Base-by-base conservation (phyloP, 352 stramenopile genomes). In the Phytophthora constricta region DNA sequence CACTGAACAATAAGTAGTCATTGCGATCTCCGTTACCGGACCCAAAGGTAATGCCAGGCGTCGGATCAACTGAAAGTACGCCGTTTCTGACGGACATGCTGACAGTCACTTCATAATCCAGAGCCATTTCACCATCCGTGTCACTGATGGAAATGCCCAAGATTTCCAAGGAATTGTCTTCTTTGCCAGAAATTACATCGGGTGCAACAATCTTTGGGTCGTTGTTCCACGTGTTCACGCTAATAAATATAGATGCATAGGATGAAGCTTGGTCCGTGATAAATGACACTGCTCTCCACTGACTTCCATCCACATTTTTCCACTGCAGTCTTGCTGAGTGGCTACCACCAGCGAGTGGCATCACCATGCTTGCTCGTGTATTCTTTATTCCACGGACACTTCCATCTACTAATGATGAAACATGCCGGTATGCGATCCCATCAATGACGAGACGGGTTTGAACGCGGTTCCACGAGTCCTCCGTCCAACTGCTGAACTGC, bases 371-470 rank as follows among this genome's bases (percentile, higher is more conserved):
- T 16, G 86, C 86, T 54, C 60, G 80, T 25, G 82, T 73, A 63
- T 90, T 82, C 65, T 92, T 90, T 23, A 92, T 91, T 13, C 84
- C 84, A 51, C 82, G 82, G 58, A 93, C 73, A 56, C 56, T 76
- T 45, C 83, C 86, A 28, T 92, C 83, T 13, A 92, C 82, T 42
- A 86, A 78, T 14, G 86, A 87, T 4, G 84, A 90, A 14, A 89
- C 45, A 54, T 94, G 86, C 1, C 80, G 69, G 55, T 91, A 94
- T 7, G 81, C 66, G 27, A 92, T 55, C 7, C 86, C 86, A 52
- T 94, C 86, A 13, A 94, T 62, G 2, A 94, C 65, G 20, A 93
- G 53, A 14, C 86, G 66, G 20, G 77, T 84, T 69, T 91, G 66
- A 9, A 94, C 79, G 5, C 86, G 79, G 16, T 71, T 62, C 82